These are phyloP conservation scores for Holtermannia corniformis DNA, from an alignment of 768 basidiomycete species.

Conservation along the genomic window DNA sequence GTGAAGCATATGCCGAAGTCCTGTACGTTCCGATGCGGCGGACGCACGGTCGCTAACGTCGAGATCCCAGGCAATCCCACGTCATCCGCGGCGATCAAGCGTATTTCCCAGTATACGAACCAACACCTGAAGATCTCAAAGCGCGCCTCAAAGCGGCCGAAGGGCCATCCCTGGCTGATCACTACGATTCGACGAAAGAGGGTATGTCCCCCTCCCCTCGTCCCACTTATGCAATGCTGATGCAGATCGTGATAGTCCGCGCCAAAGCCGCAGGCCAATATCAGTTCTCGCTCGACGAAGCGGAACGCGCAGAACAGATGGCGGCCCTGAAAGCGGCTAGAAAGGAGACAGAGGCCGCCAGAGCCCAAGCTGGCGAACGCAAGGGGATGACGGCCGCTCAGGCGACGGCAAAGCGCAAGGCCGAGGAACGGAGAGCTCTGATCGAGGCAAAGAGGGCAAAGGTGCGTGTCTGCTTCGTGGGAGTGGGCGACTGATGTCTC, in stretches of 20 bases:
- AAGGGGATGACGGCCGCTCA: slow-evolving; percentile 21
- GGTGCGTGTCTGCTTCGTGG: slow-evolving; percentile 3
- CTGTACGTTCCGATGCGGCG: slow-evolving; percentile 22
- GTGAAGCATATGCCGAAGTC: slow-evolving; percentile 35
- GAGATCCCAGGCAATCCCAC: slow-evolving; percentile 25
- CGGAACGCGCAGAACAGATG: slow-evolving; percentile 67
- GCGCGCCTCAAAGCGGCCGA: slow-evolving; percentile 52
- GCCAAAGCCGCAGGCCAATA: slow-evolving; percentile 85
- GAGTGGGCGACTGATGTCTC: not conserved
- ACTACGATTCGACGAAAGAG: slow-evolving; percentile 76
- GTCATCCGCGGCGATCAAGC: slow-evolving; percentile 52
- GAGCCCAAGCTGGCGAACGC: slow-evolving; percentile 53
- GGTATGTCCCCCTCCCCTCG: slow-evolving; percentile 10
- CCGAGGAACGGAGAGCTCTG: slow-evolving; percentile 33
- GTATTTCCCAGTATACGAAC: slow-evolving; percentile 81
- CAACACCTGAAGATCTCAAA: slow-evolving; percentile 54
- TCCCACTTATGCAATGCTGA: not conserved
- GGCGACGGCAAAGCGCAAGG: slow-evolving; percentile 23
- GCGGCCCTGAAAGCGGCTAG: slow-evolving; percentile 61
- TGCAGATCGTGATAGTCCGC: slow-evolving; percentile 46
- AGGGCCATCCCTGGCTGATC: slow-evolving; percentile 61
- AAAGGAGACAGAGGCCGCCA: slow-evolving; percentile 59
- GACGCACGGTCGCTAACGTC: not conserved
- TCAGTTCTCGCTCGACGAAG: slow-evolving; percentile 80
- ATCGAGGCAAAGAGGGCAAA: slow-evolving; percentile 33